A percentile compares a stretch with the other conserved stretches of the same genome.
Conservation (phyloP, 345 rosid genomes). For the Jatropha curcas region DNA sequence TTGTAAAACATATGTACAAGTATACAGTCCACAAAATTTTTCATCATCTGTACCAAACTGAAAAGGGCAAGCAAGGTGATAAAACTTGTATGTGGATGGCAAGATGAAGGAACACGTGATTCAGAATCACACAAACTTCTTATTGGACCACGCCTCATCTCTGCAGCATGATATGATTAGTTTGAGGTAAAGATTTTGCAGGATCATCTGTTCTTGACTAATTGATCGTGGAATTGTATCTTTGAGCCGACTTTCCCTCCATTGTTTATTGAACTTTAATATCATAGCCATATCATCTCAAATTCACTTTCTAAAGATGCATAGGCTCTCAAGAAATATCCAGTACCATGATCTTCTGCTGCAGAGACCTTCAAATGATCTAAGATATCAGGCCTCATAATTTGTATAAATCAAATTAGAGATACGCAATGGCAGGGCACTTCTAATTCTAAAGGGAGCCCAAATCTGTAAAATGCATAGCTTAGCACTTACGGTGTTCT, state of each 20-base stretch:
- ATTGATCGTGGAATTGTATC: background rate
- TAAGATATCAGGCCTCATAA: background rate
- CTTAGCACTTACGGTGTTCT: background rate
- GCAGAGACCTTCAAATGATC: background rate
- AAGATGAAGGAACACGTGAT: conserved; percentile 1
- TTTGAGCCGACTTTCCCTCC: background rate
- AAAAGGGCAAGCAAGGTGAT: background rate
- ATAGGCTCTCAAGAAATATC: background rate
- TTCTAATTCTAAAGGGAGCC: conserved; percentile 3
- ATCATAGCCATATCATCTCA: background rate
- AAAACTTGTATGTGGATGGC: background rate
- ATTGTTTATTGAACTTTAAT: background rate
- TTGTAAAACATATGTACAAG: conserved; percentile 36
- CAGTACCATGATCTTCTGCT: conserved; percentile 3
- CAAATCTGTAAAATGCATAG: background rate
- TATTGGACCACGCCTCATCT: conserved; percentile 14
- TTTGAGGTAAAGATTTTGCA: conserved; percentile 2
- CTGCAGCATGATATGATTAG: background rate
- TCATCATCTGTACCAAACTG: background rate
- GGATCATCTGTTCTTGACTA: background rate
- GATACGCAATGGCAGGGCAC: background rate
- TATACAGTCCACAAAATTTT: conserved; percentile 27
- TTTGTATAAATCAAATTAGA: background rate
- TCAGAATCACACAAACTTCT: background rate
- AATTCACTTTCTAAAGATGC: background rate